These are phyloP conservation scores for Micromonas commoda DNA, from an alignment of 139 green algal species.

Conservation along the genomic window DNA sequence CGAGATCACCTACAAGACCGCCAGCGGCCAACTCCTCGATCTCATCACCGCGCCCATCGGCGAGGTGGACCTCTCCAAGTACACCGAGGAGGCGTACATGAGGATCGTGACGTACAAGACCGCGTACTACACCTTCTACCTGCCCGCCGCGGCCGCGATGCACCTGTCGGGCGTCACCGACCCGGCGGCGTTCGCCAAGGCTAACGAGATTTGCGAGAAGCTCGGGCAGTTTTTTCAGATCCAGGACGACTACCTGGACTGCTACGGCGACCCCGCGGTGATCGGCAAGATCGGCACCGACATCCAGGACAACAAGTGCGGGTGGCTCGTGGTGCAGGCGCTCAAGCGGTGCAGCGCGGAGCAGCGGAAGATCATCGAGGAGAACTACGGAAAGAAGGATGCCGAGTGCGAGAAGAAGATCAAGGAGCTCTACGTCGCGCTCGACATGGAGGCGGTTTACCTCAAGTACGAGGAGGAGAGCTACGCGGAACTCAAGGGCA, in stretches of 20 bases:
- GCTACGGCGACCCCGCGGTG: constrained; percentile 81
- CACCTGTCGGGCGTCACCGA: constrained; percentile 65
- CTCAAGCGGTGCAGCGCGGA: constrained; percentile 62
- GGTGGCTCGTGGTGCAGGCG: constrained; percentile 91
- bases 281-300: constrained; percentile 99
- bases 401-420: constrained; percentile 57
- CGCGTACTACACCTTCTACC: constrained; percentile 94
- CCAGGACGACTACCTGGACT: constrained; percentile 98
- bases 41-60: constrained; percentile 86
- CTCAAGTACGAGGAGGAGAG: constrained; percentile 74
- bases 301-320: constrained; percentile 99
- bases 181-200: constrained; percentile 40
- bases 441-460: constrained; percentile 78
- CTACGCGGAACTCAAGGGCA: constrained; percentile 47
- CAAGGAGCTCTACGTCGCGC: constrained; percentile 82
- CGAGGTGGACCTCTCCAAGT: constrained; percentile 67
- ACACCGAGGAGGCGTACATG: constrained; percentile 89
- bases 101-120: constrained; percentile 93
- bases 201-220: constrained; percentile 71
- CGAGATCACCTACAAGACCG: constrained; percentile 88
- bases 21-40: constrained; percentile 91
- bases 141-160: constrained; percentile 86
- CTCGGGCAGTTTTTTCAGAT: constrained; percentile 96
- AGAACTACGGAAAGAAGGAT: constrained; percentile 83
- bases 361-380: constrained; percentile 79